phyloP scores from a whole-genome alignment of 2,329 filamentous ascomycete genomes.

The Neofusicoccum ribis region DNA sequence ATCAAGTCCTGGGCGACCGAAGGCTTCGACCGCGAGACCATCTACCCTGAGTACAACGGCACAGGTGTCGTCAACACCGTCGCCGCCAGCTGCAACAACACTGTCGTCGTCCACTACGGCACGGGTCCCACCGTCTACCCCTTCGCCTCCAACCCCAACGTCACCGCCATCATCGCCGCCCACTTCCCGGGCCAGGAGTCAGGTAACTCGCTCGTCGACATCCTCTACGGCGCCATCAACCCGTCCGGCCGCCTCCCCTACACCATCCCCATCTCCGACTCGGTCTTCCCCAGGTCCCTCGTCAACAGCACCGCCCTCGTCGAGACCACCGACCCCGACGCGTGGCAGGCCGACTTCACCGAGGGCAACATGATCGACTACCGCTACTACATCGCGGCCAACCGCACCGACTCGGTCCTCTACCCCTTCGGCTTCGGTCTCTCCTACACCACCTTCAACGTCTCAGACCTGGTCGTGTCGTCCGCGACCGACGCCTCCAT shows the following conservation, averaged over 20 bases:
- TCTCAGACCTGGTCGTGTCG: constrained; percentile 15
- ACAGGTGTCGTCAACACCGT: constrained; percentile 31
- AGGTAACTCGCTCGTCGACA: constrained; percentile 42
- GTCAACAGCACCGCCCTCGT: constrained; percentile 37
- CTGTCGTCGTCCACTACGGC: constrained; percentile 51
- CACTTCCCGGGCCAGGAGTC: constrained; percentile 45
- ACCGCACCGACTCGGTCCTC: constrained; percentile 25
- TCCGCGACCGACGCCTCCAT: background rate
- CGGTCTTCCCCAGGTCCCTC: constrained; percentile 30
- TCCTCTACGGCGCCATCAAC: constrained; percentile 42
- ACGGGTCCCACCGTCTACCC: constrained; percentile 44
- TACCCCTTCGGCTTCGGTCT: constrained; percentile 42
- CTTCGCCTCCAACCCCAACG: constrained; percentile 39
- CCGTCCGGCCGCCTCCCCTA: constrained; percentile 42
- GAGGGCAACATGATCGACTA: constrained; percentile 58
- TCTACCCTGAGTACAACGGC: constrained; percentile 45
- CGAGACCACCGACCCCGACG: constrained; percentile 35
- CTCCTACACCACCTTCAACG: constrained; percentile 38
- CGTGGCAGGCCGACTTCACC: constrained; percentile 52
- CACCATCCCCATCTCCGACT: constrained; percentile 39
- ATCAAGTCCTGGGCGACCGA: constrained; percentile 56
- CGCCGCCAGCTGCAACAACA: constrained; percentile 51
- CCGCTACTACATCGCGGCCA: constrained; percentile 49
- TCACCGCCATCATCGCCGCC: constrained; percentile 42
- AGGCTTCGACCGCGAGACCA: constrained; percentile 42